Evolutionary conservation across 352 stramenopile genomes (phyloP), one percentile per base, ranked within the genome.

Genomic region (Pythium utonaiense): DNA sequence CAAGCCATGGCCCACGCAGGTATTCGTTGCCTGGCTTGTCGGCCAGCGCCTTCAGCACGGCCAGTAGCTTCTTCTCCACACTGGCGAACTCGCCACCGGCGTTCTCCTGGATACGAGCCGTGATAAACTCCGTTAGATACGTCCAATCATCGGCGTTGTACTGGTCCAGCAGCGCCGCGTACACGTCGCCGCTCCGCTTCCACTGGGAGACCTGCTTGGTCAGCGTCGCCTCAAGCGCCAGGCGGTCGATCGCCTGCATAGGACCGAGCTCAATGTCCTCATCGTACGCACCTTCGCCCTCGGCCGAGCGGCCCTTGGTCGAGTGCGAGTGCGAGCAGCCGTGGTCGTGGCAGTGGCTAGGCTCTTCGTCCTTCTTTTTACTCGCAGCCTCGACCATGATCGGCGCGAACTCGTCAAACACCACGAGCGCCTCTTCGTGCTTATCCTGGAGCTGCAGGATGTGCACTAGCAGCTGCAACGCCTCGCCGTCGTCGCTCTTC

Each of bases 81-180:
- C 40, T 13, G 19, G 40, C 10, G 8, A 67, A 57, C 17, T 57
- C 45, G 22, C 45, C 53, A 22, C 53, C 69, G 16, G 55, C 60
- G 38, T 65, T 66, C 19, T 81, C 56, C 33, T 82, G 36, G 21
- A 91, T 80, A 38, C 67, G 66, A 24, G 77, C 78, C 22, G 62
- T 67, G 28, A 92, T 79, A 53, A 82, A 89, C 21, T 83, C 74
- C 16, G 74, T 80, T 22, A 92, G 69, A 70, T 91, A 93, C 9
- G 73, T 82, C 86, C 86, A 95, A 67, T 95, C 86, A 58, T 95
- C 86, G 0, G 77, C 80, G 59, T 91, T 91, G 63, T 76, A 86
- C 17, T 85, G 60, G 57, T 86, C 75, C 27, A 95, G 60, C 28
- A 93, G 70, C 66, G 66, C 66, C 31, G 74, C 59, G 64, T 86